Conservation (phyloP, 139 green algal species). For the Coelastrella sp. region DNA sequence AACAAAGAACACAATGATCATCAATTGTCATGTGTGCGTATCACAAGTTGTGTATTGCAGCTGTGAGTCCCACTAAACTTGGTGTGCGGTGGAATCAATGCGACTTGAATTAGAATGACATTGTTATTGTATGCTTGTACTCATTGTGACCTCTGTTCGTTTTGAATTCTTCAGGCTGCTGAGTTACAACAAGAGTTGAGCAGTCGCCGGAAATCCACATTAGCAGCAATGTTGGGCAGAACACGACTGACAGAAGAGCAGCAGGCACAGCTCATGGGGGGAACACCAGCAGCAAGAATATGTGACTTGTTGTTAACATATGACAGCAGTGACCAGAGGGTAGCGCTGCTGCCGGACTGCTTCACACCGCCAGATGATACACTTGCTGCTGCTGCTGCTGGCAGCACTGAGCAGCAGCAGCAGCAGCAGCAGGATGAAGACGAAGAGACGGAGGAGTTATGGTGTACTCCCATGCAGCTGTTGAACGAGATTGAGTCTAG, state of each 20-base stretch:
- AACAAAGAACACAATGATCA: neutral
- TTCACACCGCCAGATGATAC: slow-evolving; percentile 59
- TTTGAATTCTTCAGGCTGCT: slow-evolving; percentile 57
- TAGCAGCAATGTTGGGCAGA: slow-evolving; percentile 61
- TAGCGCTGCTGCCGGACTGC: slow-evolving; percentile 66
- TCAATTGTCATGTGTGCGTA: too few relatives aligned
- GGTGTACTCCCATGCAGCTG: slow-evolving; percentile 63
- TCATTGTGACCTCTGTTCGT: too few relatives aligned
- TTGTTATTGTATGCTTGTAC: too few relatives aligned
- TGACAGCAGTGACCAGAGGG: slow-evolving; percentile 44
- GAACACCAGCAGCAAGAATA: slow-evolving; percentile 58
- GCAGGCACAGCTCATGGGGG: slow-evolving; percentile 57
- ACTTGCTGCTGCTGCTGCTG: slow-evolving; percentile 5
- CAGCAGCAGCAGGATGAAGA: slow-evolving; percentile 1
- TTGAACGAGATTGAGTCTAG: slow-evolving; percentile 61
- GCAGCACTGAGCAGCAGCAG: slow-evolving; percentile 18
- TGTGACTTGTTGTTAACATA: slow-evolving; percentile 64
- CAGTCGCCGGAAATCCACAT: slow-evolving; percentile 49
- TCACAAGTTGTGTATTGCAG: too few relatives aligned
- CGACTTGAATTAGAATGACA: too few relatives aligned
- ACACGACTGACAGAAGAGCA: slow-evolving; percentile 57
- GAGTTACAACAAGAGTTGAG: slow-evolving; percentile 55
- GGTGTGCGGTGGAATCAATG: too few relatives aligned
- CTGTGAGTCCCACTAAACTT: too few relatives aligned
- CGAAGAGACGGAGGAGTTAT: slow-evolving; percentile 56